These are phyloP conservation scores for Paramecium sonneborni DNA, from an alignment of 73 alveolate genomes.

Conservation along the genomic window DNA sequence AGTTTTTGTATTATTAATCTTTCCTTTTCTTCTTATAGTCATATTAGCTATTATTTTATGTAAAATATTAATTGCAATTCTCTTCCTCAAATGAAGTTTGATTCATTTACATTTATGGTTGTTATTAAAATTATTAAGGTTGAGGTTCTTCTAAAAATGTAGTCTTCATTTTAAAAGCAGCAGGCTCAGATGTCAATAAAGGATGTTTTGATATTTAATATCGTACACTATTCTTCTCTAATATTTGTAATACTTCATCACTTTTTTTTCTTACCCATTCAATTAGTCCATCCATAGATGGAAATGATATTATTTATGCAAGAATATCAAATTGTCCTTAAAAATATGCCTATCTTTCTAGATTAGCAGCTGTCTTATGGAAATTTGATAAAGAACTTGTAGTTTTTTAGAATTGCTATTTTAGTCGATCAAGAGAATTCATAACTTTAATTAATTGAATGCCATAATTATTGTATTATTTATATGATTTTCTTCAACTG, in stretches of 20 bases:
- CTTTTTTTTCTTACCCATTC: conserved; percentile 22
- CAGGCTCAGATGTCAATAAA: neutral
- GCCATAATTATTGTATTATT: neutral
- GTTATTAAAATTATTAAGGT: neutral
- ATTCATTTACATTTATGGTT: neutral
- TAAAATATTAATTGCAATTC: conserved; percentile 65
- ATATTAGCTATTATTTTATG: neutral
- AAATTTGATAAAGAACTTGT: neutral
- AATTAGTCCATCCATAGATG: neutral
- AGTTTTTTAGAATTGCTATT: neutral
- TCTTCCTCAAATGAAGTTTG: conserved; percentile 70
- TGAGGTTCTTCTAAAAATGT: conserved; percentile 57
- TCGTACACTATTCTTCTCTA: conserved; percentile 69
- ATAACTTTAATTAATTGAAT: neutral
- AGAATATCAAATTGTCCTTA: neutral
- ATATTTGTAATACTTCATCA: neutral
- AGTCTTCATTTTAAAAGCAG: neutral
- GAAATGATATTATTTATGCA: neutral
- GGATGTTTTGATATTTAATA: conserved; percentile 13
- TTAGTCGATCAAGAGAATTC: conserved; percentile 24
- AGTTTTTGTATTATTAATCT: neutral
- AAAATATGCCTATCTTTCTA: neutral
- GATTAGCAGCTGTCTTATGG: conserved; percentile 9
- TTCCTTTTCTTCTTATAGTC: neutral
- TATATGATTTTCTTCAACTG: conserved; percentile 7